Conservation (phyloP, 2,329 filamentous ascomycete species). For the Monosporascus sp. region DNA sequence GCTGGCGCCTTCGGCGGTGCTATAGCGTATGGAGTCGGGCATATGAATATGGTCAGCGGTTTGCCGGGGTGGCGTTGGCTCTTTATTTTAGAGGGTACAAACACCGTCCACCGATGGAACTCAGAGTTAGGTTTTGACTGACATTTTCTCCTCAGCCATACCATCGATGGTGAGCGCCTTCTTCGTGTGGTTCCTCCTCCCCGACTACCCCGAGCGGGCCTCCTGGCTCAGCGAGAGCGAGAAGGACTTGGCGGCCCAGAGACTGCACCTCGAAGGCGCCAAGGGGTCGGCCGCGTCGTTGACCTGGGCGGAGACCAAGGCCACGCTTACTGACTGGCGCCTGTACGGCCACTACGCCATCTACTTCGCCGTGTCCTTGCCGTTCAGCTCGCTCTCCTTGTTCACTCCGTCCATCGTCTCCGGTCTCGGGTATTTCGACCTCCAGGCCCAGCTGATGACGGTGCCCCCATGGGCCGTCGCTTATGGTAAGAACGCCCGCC, state of each 20-base stretch:
- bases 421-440: slow-evolving; percentile 28
- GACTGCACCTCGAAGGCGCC: slow-evolving; percentile 42
- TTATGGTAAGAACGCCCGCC: slow-evolving; percentile 18
- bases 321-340: slow-evolving; percentile 60
- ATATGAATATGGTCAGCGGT: slow-evolving; percentile 60
- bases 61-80: slow-evolving; percentile 69
- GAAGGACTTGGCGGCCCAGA: slow-evolving; percentile 45
- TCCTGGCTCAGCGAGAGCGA: slow-evolving; percentile 57
- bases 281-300: slow-evolving; percentile 56
- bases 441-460: slow-evolving; percentile 58
- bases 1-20: slow-evolving; percentile 73
- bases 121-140: neutral
- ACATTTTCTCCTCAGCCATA: slow-evolving; percentile 13
- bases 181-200: slow-evolving; percentile 54
- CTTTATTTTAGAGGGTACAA: slow-evolving; percentile 37
- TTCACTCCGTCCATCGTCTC: slow-evolving; percentile 56
- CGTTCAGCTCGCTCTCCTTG: slow-evolving; percentile 31
- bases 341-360: slow-evolving; percentile 63
- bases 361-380: slow-evolving; percentile 34
- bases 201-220: slow-evolving; percentile 62
- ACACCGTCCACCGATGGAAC: neutral
- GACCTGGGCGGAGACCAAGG: slow-evolving; percentile 63
- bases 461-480: slow-evolving; percentile 62
- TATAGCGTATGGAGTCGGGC: slow-evolving; percentile 67
- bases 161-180: slow-evolving; percentile 49